Percentiles rank a stretch among this genome's conserved stretches.
phyloP scores from a whole-genome alignment of 441 rosid genomes.

The Breynia disticha region DNA sequence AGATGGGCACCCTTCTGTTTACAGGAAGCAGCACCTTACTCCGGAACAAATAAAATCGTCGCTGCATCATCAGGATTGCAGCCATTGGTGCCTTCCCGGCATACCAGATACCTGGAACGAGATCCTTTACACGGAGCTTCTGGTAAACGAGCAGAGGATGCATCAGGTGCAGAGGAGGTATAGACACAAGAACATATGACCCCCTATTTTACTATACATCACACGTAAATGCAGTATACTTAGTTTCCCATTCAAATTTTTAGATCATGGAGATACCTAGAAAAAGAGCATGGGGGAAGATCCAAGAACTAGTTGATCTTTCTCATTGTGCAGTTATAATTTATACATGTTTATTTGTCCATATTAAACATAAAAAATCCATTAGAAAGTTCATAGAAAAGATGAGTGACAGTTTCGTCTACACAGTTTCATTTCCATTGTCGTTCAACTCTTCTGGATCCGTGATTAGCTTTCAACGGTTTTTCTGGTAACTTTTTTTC shows the following conservation, averaged over 20 bases:
- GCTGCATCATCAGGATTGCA: slow-evolving; percentile 66
- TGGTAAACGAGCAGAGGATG: slow-evolving; percentile 39
- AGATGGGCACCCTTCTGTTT: slow-evolving; percentile 85
- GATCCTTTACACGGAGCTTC: slow-evolving; percentile 61
- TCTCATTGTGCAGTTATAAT: slow-evolving; percentile 2
- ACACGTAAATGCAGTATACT: slow-evolving; percentile 12
- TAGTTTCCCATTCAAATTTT: slow-evolving; percentile 7
- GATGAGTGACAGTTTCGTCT: background rate
- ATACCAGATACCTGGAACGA: slow-evolving; percentile 91
- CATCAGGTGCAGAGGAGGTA: slow-evolving; percentile 27
- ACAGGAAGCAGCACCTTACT: slow-evolving; percentile 36
- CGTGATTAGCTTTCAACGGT: too few species aligned
- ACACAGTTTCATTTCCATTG: background rate
- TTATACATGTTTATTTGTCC: background rate
- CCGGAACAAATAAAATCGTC: slow-evolving; percentile 40
- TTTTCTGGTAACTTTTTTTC: too few species aligned
- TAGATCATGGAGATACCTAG: slow-evolving; percentile 10
- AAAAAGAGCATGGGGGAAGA: slow-evolving; percentile 10
- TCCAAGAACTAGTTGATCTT: slow-evolving; percentile 6
- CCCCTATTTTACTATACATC: background rate
- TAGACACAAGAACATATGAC: slow-evolving; percentile 15
- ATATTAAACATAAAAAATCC: background rate
- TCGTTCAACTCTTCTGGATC: too few species aligned
- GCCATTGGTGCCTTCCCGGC: slow-evolving; percentile 98
- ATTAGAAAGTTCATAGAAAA: background rate